A percentile compares a stretch with the other conserved stretches of the same genome.
phyloP scores from a whole-genome alignment of 176 grass and related monocot species.

The Triticum dicoccoides region DNA sequence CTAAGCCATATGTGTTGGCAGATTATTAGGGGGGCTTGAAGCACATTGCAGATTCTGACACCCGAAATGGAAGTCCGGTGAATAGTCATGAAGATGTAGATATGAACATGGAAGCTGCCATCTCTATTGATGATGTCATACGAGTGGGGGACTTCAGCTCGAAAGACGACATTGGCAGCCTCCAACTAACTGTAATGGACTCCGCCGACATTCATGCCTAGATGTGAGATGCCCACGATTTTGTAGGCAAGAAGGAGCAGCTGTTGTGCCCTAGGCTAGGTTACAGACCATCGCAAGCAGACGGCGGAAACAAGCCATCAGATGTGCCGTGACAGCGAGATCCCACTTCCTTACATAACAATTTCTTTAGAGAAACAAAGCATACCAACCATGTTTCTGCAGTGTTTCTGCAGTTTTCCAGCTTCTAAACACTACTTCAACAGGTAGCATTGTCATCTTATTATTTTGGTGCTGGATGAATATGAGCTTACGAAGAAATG shows the following conservation, averaged over 20 bases:
- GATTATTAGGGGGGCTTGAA: not conserved
- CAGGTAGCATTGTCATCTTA: not conserved
- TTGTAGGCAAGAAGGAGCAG: conserved; percentile 51
- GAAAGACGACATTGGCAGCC: conserved; percentile 59
- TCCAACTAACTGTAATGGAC: conserved; percentile 48
- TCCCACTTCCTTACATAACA: not conserved
- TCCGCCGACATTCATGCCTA: conserved; percentile 59
- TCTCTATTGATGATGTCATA: conserved; percentile 53
- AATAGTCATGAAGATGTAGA: no score
- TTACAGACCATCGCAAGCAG: conserved; percentile 26
- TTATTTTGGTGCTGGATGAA: not conserved
- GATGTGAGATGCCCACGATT: conserved; percentile 28
- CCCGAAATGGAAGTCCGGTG: no score
- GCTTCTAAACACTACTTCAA: not conserved
- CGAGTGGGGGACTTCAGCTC: conserved; percentile 55
- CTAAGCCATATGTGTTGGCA: no score
- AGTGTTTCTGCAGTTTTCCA: not conserved
- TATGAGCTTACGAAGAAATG: not conserved
- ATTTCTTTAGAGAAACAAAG: not conserved
- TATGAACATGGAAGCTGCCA: conserved; percentile 11
- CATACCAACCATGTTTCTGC: not conserved
- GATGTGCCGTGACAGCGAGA: not conserved
- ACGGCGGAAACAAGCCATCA: not conserved
- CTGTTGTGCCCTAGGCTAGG: conserved; percentile 40
- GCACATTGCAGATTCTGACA: no score